Evolutionary conservation across 768 basidiomycete genomes (phyloP), one percentile per base, ranked within the genome.

Genomic region (Pleurotus salmoneostramineus): DNA sequence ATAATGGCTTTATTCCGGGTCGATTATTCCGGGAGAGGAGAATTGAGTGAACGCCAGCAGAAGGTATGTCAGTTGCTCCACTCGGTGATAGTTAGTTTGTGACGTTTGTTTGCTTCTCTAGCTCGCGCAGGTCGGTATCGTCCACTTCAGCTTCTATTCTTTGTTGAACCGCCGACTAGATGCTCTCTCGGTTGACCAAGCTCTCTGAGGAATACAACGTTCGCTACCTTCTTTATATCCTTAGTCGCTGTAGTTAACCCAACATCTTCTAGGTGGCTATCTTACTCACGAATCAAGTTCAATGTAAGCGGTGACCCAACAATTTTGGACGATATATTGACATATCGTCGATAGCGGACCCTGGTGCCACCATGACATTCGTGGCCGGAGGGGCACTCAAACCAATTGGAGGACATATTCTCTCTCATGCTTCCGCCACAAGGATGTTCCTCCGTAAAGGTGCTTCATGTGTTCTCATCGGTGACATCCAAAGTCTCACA

Each of bases 1-100:
- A 95, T 98, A 60, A 96, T 98, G 93, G 96, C 95, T 32, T 80
- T 96, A 5, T 98, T 98, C 71, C 85, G 94, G 15, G 91, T 94
- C 45, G 95, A 98, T 71, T 98, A 78, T 69, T 92, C 91, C 3
- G 95, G 95, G 17, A 78, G 95, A 76, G 96, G 95, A 33, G 96
- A 97, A 69, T 73, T 97, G 42, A 95, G 93, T 63, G 94, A 95
- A 74, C 80, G 95, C 52, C 95, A 95, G 68, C 95, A 98, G 68
- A 94, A 94, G 76, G 90, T n/a, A n/a, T n/a, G n/a, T n/a, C n/a
- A n/a, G n/a, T n/a, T n/a, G n/a, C n/a, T n/a, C n/a, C n/a, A n/a
- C n/a, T n/a, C n/a, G n/a, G n/a, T n/a, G n/a, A n/a, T n/a, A n/a
- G n/a, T n/a, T n/a, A n/a, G n/a, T n/a, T n/a, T n/a, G n/a, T n/a